A percentile compares a stretch with the other conserved stretches of the same genome.
Evolutionary conservation across 2,329 filamentous ascomycete genomes (phyloP).

Genomic region (Torrubiellomyces zombiae): DNA sequence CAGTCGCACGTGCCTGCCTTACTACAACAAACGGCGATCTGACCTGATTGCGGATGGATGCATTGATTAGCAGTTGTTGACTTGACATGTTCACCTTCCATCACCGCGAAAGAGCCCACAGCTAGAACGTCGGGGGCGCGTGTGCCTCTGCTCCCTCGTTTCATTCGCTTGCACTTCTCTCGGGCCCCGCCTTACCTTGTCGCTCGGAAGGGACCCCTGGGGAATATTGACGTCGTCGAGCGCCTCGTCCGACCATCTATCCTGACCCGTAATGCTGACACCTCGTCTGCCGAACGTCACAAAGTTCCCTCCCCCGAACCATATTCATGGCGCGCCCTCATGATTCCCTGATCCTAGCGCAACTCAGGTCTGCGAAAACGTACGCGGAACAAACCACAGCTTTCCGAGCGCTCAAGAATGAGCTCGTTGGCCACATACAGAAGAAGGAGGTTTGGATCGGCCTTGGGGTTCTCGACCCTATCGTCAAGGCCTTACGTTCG

Average conservation of each 20-base stretch:
- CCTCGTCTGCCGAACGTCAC: slow-evolving; percentile 3
- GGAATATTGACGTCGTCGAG: too few relatives aligned
- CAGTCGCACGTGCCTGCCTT: too few relatives aligned
- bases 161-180: too few relatives aligned
- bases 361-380: slow-evolving; percentile 37
- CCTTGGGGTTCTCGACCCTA: slow-evolving; percentile 48
- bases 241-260: slow-evolving; percentile 1
- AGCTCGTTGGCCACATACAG: slow-evolving; percentile 73
- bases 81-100: too few relatives aligned
- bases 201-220: too few relatives aligned
- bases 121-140: too few relatives aligned
- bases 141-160: too few relatives aligned
- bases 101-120: too few relatives aligned
- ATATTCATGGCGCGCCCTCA: slow-evolving; percentile 35
- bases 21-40: too few relatives aligned
- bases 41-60: too few relatives aligned
- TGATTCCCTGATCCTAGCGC: slow-evolving; percentile 35
- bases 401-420: slow-evolving; percentile 68
- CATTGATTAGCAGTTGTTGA: too few relatives aligned
- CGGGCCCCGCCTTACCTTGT: too few relatives aligned
- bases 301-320: slow-evolving; percentile 4
- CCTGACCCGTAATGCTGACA: slow-evolving; percentile 5
- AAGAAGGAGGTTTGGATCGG: slow-evolving; percentile 68
- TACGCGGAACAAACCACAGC: slow-evolving; percentile 37
- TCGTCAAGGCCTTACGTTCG: slow-evolving; percentile 28